A percentile compares a stretch with the other conserved stretches of the same genome.
These are phyloP conservation scores for Aspergillus campestris DNA, from an alignment of 495 filamentous ascomycete species.

Conservation along the genomic window DNA sequence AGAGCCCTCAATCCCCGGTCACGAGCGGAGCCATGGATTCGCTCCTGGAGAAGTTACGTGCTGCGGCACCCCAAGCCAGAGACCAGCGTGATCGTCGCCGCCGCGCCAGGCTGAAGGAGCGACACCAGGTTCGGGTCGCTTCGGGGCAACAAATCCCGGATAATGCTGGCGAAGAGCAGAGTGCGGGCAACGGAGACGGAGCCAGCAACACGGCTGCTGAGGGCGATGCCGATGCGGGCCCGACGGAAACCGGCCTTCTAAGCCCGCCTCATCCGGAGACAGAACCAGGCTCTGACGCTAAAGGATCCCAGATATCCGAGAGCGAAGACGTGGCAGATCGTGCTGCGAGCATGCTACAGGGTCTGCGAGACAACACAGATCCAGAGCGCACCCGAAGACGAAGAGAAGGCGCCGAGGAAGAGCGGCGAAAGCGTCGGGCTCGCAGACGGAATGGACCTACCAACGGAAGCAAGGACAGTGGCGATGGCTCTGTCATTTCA, in stretches of 20 bases:
- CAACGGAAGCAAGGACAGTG: slow-evolving; percentile 40
- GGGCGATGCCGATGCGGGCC: slow-evolving; percentile 14
- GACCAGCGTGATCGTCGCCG: slow-evolving; percentile 83
- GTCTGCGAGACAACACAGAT: slow-evolving; percentile 59
- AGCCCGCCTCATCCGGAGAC: slow-evolving; percentile 30
- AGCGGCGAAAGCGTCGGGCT: slow-evolving; percentile 51
- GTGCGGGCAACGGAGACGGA: slow-evolving; percentile 15
- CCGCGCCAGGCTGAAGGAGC: slow-evolving; percentile 77
- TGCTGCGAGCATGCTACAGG: slow-evolving; percentile 73
- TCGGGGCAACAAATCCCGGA: slow-evolving; percentile 80
- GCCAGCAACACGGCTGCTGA: slow-evolving; percentile 15
- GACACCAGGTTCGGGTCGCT: slow-evolving; percentile 86
- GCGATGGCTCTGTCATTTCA: slow-evolving; percentile 28
- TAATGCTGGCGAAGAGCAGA: slow-evolving; percentile 36
- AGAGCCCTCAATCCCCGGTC: slow-evolving; percentile 54
- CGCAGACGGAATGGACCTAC: slow-evolving; percentile 45
- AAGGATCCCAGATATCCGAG: slow-evolving; percentile 40
- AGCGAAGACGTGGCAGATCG: slow-evolving; percentile 74
- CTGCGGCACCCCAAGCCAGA: slow-evolving; percentile 79
- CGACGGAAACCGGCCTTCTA: slow-evolving; percentile 27
- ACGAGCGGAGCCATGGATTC: slow-evolving; percentile 92
- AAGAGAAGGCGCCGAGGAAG: slow-evolving; percentile 63
- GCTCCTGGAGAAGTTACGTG: slow-evolving; percentile 89
- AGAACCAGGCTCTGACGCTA: slow-evolving; percentile 28
- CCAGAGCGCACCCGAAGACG: slow-evolving; percentile 51